Evolutionary conservation across 2,329 filamentous ascomycete genomes (phyloP).

Genomic region (Cladosporium oxysporum): DNA sequence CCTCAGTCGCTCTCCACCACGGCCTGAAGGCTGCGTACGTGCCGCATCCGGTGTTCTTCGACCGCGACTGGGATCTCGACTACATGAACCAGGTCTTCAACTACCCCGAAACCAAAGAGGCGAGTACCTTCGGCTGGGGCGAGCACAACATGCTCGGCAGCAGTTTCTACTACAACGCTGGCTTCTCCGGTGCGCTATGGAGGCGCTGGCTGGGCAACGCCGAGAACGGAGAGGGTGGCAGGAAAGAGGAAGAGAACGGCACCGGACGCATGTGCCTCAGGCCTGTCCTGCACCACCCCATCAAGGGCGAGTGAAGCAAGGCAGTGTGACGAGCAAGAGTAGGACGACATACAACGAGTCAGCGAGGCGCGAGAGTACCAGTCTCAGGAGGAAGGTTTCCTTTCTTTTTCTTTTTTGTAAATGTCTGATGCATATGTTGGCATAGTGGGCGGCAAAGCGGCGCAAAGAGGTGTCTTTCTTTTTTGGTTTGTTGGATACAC

Average conservation of each 20-base stretch:
- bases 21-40: slow-evolving; percentile 77
- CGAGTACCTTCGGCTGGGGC: slow-evolving; percentile 53
- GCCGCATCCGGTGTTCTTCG: slow-evolving; percentile 78
- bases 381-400: background rate
- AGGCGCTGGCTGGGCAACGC: slow-evolving; percentile 51
- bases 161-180: slow-evolving; percentile 54
- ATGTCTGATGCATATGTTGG: slow-evolving; percentile 2
- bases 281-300: slow-evolving; percentile 49
- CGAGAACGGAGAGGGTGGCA: slow-evolving; percentile 46
- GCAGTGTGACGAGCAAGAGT: background rate
- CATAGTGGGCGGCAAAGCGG: background rate
- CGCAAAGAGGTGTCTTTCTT: background rate
- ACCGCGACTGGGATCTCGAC: slow-evolving; percentile 66
- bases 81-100: slow-evolving; percentile 52
- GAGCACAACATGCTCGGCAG: slow-evolving; percentile 54
- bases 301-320: slow-evolving; percentile 45
- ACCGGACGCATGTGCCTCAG: slow-evolving; percentile 51
- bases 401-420: background rate
- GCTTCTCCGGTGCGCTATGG: slow-evolving; percentile 51
- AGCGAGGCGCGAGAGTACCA: slow-evolving; percentile 1
- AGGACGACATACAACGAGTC: background rate
- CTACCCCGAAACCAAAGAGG: slow-evolving; percentile 46
- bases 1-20: slow-evolving; percentile 72
- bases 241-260: slow-evolving; percentile 38
- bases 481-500: background rate